Evolutionary conservation across 2,329 filamentous ascomycete genomes (phyloP).

Genomic region (Seiridium unicorne): DNA sequence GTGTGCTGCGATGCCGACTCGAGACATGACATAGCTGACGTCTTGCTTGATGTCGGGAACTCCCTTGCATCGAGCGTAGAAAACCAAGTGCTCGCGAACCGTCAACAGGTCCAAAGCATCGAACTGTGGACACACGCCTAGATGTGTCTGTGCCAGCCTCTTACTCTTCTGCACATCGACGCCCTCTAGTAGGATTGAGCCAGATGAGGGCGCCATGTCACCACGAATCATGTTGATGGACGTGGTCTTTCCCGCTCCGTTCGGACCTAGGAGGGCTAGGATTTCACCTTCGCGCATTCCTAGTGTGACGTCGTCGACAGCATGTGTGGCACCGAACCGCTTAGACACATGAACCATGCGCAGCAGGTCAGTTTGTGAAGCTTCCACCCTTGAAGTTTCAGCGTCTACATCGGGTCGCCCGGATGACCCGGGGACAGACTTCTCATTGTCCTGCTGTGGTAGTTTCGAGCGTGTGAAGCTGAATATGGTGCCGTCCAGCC

Average conservation of each 20-base stretch:
- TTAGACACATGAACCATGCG: conserved; percentile 70
- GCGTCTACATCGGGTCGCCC: conserved; percentile 25
- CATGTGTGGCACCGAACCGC: conserved; percentile 60
- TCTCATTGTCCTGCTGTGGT: conserved; percentile 22
- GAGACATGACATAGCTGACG: conserved; percentile 61
- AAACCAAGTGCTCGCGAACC: conserved; percentile 67
- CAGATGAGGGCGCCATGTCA: conserved; percentile 64
- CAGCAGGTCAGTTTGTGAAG: conserved; percentile 37
- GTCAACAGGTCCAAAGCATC: conserved; percentile 76
- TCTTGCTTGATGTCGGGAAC: conserved; percentile 62
- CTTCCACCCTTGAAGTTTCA: conserved; percentile 25
- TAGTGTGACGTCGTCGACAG: conserved; percentile 71
- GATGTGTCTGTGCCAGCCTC: conserved; percentile 60
- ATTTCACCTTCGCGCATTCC: conserved; percentile 67
- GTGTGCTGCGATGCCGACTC: conserved; percentile 65
- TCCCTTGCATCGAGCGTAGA: conserved; percentile 71
- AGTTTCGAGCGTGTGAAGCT: conserved; percentile 28
- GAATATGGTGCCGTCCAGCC: conserved; percentile 62
- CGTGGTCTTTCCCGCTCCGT: conserved; percentile 75
- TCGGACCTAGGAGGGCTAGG: conserved; percentile 73
- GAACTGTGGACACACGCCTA: conserved; percentile 74
- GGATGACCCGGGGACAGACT: conserved; percentile 14
- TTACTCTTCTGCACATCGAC: conserved; percentile 62
- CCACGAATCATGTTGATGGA: conserved; percentile 71
- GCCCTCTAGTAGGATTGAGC: conserved; percentile 68